phyloP scores from a whole-genome alignment of 768 basidiomycete genomes.

The Auricularia sp. region DNA sequence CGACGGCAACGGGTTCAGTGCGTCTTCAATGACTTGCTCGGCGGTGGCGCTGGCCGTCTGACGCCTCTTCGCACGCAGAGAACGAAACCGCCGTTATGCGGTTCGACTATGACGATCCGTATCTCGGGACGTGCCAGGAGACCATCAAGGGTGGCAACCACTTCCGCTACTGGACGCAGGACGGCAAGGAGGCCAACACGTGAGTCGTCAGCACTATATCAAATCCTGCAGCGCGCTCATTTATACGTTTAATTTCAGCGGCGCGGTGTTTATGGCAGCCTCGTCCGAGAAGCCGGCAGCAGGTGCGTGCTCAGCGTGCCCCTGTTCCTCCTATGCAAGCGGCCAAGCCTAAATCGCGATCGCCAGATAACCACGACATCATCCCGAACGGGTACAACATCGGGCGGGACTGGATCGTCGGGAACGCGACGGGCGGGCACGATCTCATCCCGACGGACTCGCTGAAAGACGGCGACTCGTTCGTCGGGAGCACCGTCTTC shows the following conservation, averaged over 20 bases:
- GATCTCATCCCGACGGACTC: slow-evolving; percentile 30
- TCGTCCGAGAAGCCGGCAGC: slow-evolving; percentile 65
- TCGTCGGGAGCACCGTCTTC: slow-evolving; percentile 51
- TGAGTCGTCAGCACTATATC: slow-evolving; percentile 17
- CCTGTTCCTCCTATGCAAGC: slow-evolving; percentile 1
- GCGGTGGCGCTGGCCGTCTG: neutral
- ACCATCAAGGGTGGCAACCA: slow-evolving; percentile 82
- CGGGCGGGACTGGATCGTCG: slow-evolving; percentile 77
- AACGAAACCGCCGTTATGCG: slow-evolving; percentile 81
- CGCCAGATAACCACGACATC: slow-evolving; percentile 56
- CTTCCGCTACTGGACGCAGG: slow-evolving; percentile 81
- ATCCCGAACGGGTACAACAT: slow-evolving; percentile 70
- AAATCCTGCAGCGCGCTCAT: neutral
- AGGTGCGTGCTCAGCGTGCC: slow-evolving; percentile 27
- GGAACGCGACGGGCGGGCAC: slow-evolving; percentile 58
- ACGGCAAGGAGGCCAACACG: slow-evolving; percentile 54
- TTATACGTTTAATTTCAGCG: slow-evolving; percentile 26
- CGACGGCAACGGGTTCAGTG: slow-evolving; percentile 67
- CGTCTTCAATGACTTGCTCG: slow-evolving; percentile 18
- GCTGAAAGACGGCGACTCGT: slow-evolving; percentile 53
- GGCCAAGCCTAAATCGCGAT: neutral
- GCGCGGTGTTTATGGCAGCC: slow-evolving; percentile 64
- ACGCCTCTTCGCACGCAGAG: slow-evolving; percentile 28
- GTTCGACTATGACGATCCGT: slow-evolving; percentile 72
- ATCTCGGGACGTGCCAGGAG: slow-evolving; percentile 79